Base-by-base conservation (phyloP, 176 grass and related monocot genomes). In the Zea luxurians region DNA sequence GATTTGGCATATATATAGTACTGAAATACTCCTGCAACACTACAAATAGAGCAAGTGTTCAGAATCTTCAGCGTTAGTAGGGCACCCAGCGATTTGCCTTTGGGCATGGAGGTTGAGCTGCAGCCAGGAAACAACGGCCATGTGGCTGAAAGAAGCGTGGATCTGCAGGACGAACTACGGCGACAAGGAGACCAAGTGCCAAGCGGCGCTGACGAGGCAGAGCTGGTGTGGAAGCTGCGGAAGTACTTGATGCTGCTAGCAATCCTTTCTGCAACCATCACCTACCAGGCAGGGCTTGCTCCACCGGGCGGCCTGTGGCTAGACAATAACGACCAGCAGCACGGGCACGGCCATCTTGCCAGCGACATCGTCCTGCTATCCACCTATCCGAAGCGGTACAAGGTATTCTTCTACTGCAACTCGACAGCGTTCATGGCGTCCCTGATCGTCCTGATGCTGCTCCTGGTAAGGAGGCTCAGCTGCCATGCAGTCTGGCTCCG, bases 251-350 rank as follows among this genome's bases (percentile, higher is more conserved):
- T 88, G 20, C 66, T 91, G 13, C 77, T 85, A 43, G 85, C 85
- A 37, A 80, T 88, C 18, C 73, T 85, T 27, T 78, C 80, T 13
- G 85, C 77, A 17, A 50, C 89, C 12, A 58, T 91, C 20, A 85
- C 89, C 60, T 91, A 82, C 49, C 73, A 83, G 37, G 72, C 59
- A 2, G 89, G 89, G 7, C 81, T 91, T 4, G 75, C 70, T 37
- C 89, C 81, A 21, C 89, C 85, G 27, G 89, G 89, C 0, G 89
- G 89, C 36, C 71, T 91, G 35, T 91, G 81, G 89, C 85, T 73
- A 64, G 89, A 91, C 36, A 84, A 88, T 61, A 7, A 11, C 4
- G 27, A 27, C 27, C 0, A 27, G 0, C 27, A 27, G 27, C 27
- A 27, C n/a, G n/a, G n/a, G 27, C 21, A 79, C 9, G 47, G 41